Evolutionary conservation across 768 basidiomycete species (phyloP).

Genomic region (Boletus insuetus): DNA sequence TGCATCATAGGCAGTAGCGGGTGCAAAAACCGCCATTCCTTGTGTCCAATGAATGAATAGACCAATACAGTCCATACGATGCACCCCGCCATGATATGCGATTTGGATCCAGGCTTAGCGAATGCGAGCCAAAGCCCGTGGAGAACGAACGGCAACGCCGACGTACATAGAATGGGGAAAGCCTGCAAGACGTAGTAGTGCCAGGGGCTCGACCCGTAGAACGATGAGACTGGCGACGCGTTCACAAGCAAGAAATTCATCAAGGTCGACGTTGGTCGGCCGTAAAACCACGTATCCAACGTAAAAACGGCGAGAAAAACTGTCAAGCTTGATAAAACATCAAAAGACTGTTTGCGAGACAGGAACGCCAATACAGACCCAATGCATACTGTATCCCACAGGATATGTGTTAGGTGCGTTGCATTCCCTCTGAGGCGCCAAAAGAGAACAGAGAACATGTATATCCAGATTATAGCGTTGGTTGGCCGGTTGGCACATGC

Average conservation of each 20-base stretch:
- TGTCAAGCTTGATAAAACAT: constrained; percentile 16
- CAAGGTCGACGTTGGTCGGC: constrained; percentile 64
- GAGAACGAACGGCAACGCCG: constrained; percentile 67
- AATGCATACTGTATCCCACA: constrained; percentile 38
- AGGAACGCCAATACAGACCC: constrained; percentile 41
- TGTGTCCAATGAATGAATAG: constrained; percentile 86
- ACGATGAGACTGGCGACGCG: constrained; percentile 80
- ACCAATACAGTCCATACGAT: constrained; percentile 60
- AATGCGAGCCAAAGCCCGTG: constrained; percentile 51
- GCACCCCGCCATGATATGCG: constrained; percentile 46
- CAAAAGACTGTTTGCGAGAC: constrained; percentile 3
- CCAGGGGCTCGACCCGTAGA: constrained; percentile 85
- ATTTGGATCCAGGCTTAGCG: constrained; percentile 20
- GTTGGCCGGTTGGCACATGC: constrained; percentile 87
- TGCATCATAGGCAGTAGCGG: constrained; percentile 85
- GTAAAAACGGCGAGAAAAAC: constrained; percentile 33
- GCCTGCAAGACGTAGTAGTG: constrained; percentile 90
- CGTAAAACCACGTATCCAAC: constrained; percentile 74
- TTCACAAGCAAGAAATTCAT: constrained; percentile 84
- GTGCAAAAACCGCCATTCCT: constrained; percentile 97
- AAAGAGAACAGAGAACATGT: constrained; percentile 56
- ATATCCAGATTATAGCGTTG: constrained; percentile 82
- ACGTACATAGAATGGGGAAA: constrained; percentile 76
- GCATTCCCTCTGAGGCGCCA: constrained; percentile 47
- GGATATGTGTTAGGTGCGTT: constrained; percentile 30